Evolutionary conservation across 2,329 filamentous ascomycete species (phyloP).

Genomic region (Aureobasidium sp.): DNA sequence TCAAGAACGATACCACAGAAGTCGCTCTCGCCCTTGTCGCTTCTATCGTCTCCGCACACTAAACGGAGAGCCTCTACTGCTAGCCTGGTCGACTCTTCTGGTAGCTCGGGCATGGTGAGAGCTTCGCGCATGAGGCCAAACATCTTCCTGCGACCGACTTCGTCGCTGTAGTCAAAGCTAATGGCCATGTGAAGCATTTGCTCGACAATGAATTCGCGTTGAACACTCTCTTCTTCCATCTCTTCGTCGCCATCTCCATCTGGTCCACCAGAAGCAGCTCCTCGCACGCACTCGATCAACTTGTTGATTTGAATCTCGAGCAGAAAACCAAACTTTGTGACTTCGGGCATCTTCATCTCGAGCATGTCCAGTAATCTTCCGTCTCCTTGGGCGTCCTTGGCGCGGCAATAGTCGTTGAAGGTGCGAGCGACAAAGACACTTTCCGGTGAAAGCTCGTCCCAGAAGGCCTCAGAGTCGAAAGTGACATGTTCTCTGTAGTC

Average conservation of each 20-base stretch:
- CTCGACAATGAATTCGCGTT: slow-evolving; percentile 92
- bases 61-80: slow-evolving; percentile 72
- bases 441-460: slow-evolving; percentile 74
- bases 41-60: slow-evolving; percentile 67
- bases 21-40: slow-evolving; percentile 66
- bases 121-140: slow-evolving; percentile 81
- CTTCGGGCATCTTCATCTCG: slow-evolving; percentile 92
- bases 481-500: slow-evolving; percentile 66
- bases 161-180: slow-evolving; percentile 94
- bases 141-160: slow-evolving; percentile 92
- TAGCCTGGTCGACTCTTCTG: slow-evolving; percentile 87
- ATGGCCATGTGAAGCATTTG: slow-evolving; percentile 88
- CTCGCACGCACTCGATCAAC: slow-evolving; percentile 55
- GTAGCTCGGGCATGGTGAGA: slow-evolving; percentile 75
- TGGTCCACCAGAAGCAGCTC: slow-evolving; percentile 37
- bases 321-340: slow-evolving; percentile 82
- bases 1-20: slow-evolving; percentile 83
- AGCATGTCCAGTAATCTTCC: slow-evolving; percentile 67
- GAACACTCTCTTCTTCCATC: slow-evolving; percentile 71
- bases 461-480: slow-evolving; percentile 64
- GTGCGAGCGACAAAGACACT: slow-evolving; percentile 84
- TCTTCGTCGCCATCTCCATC: slow-evolving; percentile 53
- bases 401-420: slow-evolving; percentile 85
- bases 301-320: slow-evolving; percentile 71
- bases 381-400: slow-evolving; percentile 36